Conservation (phyloP, 129 eudicot genomes). For the Arctium lappa region DNA sequence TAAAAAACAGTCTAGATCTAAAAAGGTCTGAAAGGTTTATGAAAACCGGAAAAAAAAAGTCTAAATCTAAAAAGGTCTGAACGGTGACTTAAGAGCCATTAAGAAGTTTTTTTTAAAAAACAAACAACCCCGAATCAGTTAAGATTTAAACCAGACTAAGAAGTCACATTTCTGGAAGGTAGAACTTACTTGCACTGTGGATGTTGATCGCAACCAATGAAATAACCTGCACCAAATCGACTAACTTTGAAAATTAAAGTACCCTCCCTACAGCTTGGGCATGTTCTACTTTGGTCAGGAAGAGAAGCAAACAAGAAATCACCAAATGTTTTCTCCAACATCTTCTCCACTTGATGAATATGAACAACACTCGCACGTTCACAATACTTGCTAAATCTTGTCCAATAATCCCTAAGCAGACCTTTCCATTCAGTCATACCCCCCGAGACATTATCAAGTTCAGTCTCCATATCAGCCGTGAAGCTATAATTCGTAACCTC, state of each 20-base stretch:
- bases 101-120: no score
- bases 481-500: slow-evolving; percentile 91
- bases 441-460: slow-evolving; percentile 94
- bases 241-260: slow-evolving; percentile 84
- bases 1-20: no score
- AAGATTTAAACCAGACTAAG: no score
- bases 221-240: slow-evolving; percentile 84
- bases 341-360: slow-evolving; percentile 94
- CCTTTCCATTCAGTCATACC: slow-evolving; percentile 98
- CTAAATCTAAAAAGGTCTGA: no score
- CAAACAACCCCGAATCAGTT: neutral
- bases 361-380: slow-evolving; percentile 63
- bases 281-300: slow-evolving; percentile 67
- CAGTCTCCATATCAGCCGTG: slow-evolving; percentile 98
- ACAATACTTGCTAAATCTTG: slow-evolving; percentile 84
- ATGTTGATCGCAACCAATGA: slow-evolving; percentile 94
- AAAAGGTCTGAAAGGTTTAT: no score
- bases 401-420: slow-evolving; percentile 88
- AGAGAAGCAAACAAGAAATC: slow-evolving; percentile 70
- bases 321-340: slow-evolving; percentile 88
- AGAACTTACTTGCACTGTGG: slow-evolving; percentile 91
- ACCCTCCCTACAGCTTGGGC: slow-evolving; percentile 86
- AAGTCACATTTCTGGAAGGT: neutral
- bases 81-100: no score
- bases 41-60: no score